These are phyloP conservation scores for Cetraspora pellucida DNA, from an alignment of 192 early-diverging fungal genomes.

Conservation along the genomic window DNA sequence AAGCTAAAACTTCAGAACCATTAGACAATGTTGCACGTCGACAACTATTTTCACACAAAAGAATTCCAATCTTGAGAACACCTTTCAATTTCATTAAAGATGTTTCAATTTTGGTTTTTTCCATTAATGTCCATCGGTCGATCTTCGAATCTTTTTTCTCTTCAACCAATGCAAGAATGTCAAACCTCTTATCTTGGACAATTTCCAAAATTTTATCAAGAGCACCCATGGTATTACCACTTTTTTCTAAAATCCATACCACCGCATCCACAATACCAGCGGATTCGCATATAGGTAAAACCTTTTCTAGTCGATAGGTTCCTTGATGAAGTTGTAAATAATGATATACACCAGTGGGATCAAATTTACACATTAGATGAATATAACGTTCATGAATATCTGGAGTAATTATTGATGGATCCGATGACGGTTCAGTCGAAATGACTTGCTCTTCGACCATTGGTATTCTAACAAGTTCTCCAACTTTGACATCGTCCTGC, in stretches of 20 bases:
- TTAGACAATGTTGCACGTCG: constrained; percentile 38
- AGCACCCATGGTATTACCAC: constrained; percentile 56
- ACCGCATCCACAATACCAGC: constrained; percentile 59
- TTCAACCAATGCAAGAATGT: constrained; percentile 46
- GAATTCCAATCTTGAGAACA: constrained; percentile 59
- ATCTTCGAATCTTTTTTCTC: constrained; percentile 44
- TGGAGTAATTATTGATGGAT: constrained; percentile 35
- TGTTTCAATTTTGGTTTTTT: constrained; percentile 49
- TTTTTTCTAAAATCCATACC: constrained; percentile 63
- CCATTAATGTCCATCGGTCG: constrained; percentile 51
- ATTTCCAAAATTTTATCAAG: constrained; percentile 58
- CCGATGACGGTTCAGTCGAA: constrained; percentile 15
- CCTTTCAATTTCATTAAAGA: constrained; percentile 57
- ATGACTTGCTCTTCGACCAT: constrained; percentile 33
- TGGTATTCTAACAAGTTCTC: neutral
- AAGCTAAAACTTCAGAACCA: constrained; percentile 28
- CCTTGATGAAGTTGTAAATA: constrained; percentile 57
- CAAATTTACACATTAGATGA: constrained; percentile 58
- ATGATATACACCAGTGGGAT: constrained; percentile 62
- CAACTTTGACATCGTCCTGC: constrained; percentile 1
- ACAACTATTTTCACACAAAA: constrained; percentile 56
- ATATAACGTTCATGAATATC: constrained; percentile 62
- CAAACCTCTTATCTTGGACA: constrained; percentile 50
- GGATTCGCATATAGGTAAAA: constrained; percentile 52
- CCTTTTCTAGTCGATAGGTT: constrained; percentile 45